These are phyloP conservation scores for Melampsora americana DNA, from an alignment of 1,284 basidiomycete genomes.

Conservation along the genomic window DNA sequence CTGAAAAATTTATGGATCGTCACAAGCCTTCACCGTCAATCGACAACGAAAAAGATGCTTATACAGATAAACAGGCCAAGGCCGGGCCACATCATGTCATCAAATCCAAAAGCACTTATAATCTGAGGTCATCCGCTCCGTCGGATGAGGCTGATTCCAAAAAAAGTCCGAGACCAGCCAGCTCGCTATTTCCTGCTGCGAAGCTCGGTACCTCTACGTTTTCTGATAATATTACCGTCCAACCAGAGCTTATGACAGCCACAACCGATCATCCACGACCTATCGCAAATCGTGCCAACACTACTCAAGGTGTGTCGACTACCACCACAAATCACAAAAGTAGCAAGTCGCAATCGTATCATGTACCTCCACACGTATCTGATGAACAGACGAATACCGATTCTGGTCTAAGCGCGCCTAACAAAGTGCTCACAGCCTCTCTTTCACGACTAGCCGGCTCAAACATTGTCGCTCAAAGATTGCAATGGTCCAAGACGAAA, in stretches of 20 bases:
- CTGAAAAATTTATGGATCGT: conserved; percentile 18
- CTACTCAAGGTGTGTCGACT: background rate
- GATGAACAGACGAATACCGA: background rate
- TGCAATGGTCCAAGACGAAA: conserved; percentile 38
- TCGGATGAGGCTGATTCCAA: background rate
- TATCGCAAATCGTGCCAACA: conserved; percentile 10
- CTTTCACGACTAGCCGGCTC: conserved; percentile 36
- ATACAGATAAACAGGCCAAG: background rate
- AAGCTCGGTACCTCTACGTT: background rate
- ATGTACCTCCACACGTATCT: background rate
- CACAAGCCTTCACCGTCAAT: background rate
- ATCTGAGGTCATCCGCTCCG: background rate
- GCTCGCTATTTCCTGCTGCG: background rate
- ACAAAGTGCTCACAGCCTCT: conserved; percentile 36
- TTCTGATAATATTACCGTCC: background rate
- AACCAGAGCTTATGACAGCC: background rate
- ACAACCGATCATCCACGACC: background rate
- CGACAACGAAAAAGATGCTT: background rate
- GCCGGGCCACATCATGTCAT: background rate
- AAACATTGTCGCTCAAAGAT: conserved; percentile 38
- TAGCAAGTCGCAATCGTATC: conserved; percentile 11
- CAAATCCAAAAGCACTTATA: conserved; percentile 7
- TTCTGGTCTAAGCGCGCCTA: conserved; percentile 21
- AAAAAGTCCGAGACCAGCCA: background rate
- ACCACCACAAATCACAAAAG: conserved; percentile 14